A percentile compares a stretch with the other conserved stretches of the same genome.
These are phyloP conservation scores for Sporothrix globosa DNA, from an alignment of 2,329 filamentous ascomycete species.

Conservation along the genomic window DNA sequence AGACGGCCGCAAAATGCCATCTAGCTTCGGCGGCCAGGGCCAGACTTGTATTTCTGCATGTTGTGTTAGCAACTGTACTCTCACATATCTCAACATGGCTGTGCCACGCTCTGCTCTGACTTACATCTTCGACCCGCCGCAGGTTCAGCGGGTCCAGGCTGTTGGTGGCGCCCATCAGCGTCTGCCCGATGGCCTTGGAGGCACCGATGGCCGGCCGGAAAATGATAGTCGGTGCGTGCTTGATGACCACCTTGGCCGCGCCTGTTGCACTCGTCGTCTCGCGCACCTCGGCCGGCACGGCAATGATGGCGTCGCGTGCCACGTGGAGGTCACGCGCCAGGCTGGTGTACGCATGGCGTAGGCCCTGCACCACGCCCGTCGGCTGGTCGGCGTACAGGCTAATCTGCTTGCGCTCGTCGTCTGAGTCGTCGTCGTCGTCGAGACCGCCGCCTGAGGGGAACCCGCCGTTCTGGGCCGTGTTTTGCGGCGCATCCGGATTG, in stretches of 20 bases:
- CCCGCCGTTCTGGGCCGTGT: constrained; percentile 1
- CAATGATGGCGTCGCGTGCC: constrained; percentile 88
- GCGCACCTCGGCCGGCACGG: constrained; percentile 87
- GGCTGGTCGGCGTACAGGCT: constrained; percentile 95
- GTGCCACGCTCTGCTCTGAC: constrained; percentile 63
- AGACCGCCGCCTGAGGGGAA: constrained; percentile 34
- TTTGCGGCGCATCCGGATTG: constrained; percentile 41
- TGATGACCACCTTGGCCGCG: constrained; percentile 75
- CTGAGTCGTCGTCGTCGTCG: constrained; percentile 56
- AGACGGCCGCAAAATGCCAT: not conserved
- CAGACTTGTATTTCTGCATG: constrained; percentile 39
- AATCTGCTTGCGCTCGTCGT: constrained; percentile 73
- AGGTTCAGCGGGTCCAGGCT: constrained; percentile 81
- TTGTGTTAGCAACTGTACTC: not conserved
- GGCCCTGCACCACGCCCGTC: constrained; percentile 80
- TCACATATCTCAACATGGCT: constrained; percentile 51
- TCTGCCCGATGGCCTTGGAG: constrained; percentile 84
- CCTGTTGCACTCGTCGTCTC: constrained; percentile 81
- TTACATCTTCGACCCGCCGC: constrained; percentile 83
- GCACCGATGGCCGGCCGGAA: constrained; percentile 88
- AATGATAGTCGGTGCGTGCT: constrained; percentile 88
- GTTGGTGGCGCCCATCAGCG: constrained; percentile 89
- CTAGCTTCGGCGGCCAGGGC: constrained; percentile 34
- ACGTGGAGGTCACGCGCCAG: constrained; percentile 85
- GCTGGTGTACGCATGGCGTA: constrained; percentile 79